phyloP scores from a whole-genome alignment of 805 yeast species.

The Wickerhamomyces queroliae region DNA sequence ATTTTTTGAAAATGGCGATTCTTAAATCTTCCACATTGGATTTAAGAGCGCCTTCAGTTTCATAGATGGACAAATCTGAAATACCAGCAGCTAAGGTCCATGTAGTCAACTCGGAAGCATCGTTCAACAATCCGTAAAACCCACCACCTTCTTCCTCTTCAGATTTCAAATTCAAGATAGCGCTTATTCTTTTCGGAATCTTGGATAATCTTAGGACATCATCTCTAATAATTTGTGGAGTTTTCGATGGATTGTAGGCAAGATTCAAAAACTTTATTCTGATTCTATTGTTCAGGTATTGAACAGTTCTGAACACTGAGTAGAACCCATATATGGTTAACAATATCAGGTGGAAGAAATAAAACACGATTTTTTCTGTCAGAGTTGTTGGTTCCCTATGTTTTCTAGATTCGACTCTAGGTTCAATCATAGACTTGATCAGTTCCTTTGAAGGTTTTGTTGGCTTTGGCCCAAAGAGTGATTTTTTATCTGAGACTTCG shows the following conservation, averaged over 20 bases:
- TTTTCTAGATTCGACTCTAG: background rate
- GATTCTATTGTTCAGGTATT: slow-evolving; percentile 44
- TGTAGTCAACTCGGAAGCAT: slow-evolving; percentile 69
- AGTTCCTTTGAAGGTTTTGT: background rate
- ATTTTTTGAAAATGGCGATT: slow-evolving; percentile 48
- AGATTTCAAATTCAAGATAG: slow-evolving; percentile 65
- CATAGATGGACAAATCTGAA: slow-evolving; percentile 66
- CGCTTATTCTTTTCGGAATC: slow-evolving; percentile 72
- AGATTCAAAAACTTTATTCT: slow-evolving; percentile 53
- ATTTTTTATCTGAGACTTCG: background rate
- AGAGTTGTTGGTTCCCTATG: background rate
- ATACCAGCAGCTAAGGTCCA: slow-evolving; percentile 94
- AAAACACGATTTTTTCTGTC: slow-evolving; percentile 10
- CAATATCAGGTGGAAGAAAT: slow-evolving; percentile 25
- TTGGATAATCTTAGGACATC: slow-evolving; percentile 72
- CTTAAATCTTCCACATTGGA: slow-evolving; percentile 49
- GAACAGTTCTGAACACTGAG: slow-evolving; percentile 47
- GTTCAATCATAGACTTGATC: background rate
- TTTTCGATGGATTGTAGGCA: slow-evolving; percentile 63
- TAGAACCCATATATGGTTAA: slow-evolving; percentile 48
- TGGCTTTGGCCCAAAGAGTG: background rate
- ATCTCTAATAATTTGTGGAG: slow-evolving; percentile 82
- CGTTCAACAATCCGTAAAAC: slow-evolving; percentile 69
- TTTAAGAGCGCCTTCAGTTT: slow-evolving; percentile 65
- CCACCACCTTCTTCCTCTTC: slow-evolving; percentile 90